Base-by-base conservation (phyloP, 441 rosid genomes). In the Dalechampia spathulata region DNA sequence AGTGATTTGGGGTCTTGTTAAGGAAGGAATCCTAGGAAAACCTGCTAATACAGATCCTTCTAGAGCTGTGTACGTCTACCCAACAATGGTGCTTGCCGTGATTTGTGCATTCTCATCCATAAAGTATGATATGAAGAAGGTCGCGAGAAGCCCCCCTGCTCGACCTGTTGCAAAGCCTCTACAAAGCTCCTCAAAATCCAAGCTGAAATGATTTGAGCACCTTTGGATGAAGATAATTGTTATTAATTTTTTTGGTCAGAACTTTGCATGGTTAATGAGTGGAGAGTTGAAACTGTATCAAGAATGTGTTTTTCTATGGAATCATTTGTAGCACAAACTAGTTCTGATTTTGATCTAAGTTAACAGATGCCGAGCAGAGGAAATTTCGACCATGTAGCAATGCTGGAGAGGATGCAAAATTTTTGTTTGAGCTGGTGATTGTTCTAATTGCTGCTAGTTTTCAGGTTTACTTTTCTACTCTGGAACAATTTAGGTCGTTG, bases 1-100 rank as follows among this genome's bases (percentile, higher is more conserved):
- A 27, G 66, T 92, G 25, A 66, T 85, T 37, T 92, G 97, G 99
- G 99, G 99, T 41, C 96, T 92, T 38, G 87, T 89, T 60, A 89
- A 92, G 86, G 39, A 36, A 36, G 39, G 39, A 96, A 92, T 36
- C 10, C 10, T 36, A 36, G 39, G 39, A 4, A 36, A 36, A 13
- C 39, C 39, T 2, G 39, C 39, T 6, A 10, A 36, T 36, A 36
- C 39, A 36, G 39, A 36, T 11, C 39, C 39, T 41, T 36, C 83
- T 7, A 85, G 45, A 63, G 58, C 87, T 42, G 79, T 92, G 14
- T 86, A 81, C 52, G 94, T 92, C 16, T 92, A 85, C 60, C 99
- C 97, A 0, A 86, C 99, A 8, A 89, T 92, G 82, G 62, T 85
- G 70, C 57, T 89, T 60, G 96, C 92, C 0, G 71, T 89, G 55